Conservation (phyloP, 2,329 filamentous ascomycete genomes). For the Pseudofabraea citricarpa region DNA sequence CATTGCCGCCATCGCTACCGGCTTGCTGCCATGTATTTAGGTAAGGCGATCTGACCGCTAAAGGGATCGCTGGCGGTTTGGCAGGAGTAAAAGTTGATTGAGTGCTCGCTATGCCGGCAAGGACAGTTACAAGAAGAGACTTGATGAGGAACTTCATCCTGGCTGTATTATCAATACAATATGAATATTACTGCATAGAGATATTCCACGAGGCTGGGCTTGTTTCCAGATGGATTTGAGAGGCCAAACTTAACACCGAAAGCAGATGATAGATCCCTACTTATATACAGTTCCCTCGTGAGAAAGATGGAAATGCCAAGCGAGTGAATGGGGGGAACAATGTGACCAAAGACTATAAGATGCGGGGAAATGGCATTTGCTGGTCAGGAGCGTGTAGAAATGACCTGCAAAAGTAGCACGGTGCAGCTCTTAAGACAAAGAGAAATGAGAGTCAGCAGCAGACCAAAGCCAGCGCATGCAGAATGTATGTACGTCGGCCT, state of each 20-base stretch:
- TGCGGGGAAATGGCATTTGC: not conserved
- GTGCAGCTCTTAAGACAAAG: not conserved
- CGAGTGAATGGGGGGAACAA: not conserved
- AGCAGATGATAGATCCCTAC: not conserved
- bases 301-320: not conserved
- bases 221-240: not conserved
- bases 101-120: not conserved
- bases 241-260: not conserved
- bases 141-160: not conserved
- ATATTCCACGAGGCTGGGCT: not conserved
- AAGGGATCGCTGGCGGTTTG: conserved; percentile 62
- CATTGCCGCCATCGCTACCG: conserved; percentile 56
- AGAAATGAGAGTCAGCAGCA: not conserved
- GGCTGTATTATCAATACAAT: not conserved
- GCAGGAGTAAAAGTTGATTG: conserved; percentile 57
- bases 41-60: conserved; percentile 73
- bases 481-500: not conserved
- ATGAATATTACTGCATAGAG: not conserved
- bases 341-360: not conserved
- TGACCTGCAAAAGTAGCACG: not conserved
- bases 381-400: not conserved
- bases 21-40: conserved; percentile 65
- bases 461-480: not conserved
- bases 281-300: not conserved
- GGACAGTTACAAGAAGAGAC: not conserved